Evolutionary conservation across 345 rosid species (phyloP).

Genomic region (Bruguiera gymnorhiza): DNA sequence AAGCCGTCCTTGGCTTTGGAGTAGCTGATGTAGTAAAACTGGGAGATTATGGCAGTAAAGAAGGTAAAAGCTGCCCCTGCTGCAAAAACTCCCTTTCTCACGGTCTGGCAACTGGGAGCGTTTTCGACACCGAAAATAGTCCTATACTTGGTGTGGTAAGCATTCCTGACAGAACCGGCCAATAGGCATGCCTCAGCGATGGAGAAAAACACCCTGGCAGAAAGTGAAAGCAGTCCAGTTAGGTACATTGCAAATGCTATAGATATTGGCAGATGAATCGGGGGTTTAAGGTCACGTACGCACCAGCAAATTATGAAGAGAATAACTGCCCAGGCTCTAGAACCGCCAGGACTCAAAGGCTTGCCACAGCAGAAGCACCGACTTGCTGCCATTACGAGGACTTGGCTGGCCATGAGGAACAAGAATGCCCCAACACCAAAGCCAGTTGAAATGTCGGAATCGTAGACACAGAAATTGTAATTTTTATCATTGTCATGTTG

Average conservation of each 20-base stretch:
- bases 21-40: conserved; percentile 68
- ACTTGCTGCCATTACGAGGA: conserved; percentile 58
- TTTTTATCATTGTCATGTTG: conserved; percentile 42
- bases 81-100: conserved; percentile 85
- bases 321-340: conserved; percentile 65
- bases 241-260: background rate
- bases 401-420: conserved; percentile 57
- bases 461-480: conserved; percentile 66
- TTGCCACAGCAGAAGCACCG: conserved; percentile 80
- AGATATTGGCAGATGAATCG: background rate
- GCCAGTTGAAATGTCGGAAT: conserved; percentile 84
- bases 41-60: conserved; percentile 66
- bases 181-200: conserved; percentile 79
- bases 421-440: conserved; percentile 82
- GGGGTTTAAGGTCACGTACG: background rate
- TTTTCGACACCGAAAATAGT: conserved; percentile 48
- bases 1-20: conserved; percentile 63
- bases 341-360: conserved; percentile 64
- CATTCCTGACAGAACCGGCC: conserved; percentile 85
- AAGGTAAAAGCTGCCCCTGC: conserved; percentile 90
- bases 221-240: background rate
- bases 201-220: conserved; percentile 43
- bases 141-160: conserved; percentile 85
- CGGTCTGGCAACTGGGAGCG: conserved; percentile 71
- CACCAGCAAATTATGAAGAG: conserved; percentile 78